Conservation (phyloP, 306 rosid genomes). For the Fragaria ananassa region DNA sequence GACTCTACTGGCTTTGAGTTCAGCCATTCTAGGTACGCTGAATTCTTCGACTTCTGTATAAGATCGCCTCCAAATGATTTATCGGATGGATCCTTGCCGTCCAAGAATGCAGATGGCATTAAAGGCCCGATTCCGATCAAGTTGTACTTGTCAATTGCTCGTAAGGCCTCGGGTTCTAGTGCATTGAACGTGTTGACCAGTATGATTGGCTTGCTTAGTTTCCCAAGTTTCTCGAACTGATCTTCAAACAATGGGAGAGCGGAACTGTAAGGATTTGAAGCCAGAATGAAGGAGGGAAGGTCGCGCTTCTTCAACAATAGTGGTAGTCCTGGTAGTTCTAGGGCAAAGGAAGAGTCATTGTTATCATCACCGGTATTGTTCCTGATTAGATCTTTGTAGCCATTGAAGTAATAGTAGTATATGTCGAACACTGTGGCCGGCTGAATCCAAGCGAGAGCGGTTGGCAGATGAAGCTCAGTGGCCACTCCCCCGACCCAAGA, state of each 20-base stretch:
- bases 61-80: conserved; percentile 14
- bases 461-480: conserved; percentile 13
- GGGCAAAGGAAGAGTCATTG: background rate
- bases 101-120: conserved; percentile 11
- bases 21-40: conserved; percentile 22
- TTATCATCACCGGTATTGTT: too few species aligned
- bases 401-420: conserved; percentile 36
- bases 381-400: conserved; percentile 9
- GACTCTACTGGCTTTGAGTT: conserved; percentile 16
- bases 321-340: conserved; percentile 28
- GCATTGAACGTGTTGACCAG: conserved; percentile 31
- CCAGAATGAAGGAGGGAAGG: conserved; percentile 31
- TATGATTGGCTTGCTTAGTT: conserved; percentile 4
- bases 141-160: conserved; percentile 12
- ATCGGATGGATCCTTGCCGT: conserved; percentile 1
- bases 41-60: conserved; percentile 5
- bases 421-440: conserved; percentile 37
- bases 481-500: conserved; percentile 31
- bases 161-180: conserved; percentile 28
- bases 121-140: conserved; percentile 30
- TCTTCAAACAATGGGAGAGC: background rate
- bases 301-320: conserved; percentile 15
- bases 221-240: conserved; percentile 12
- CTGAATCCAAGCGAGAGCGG: conserved; percentile 35
- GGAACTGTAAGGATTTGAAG: background rate